A percentile compares a stretch with the other conserved stretches of the same genome.
These are phyloP conservation scores for Mychonastes homosphaera DNA, from an alignment of 139 green algal genomes.

Conservation along the genomic window DNA sequence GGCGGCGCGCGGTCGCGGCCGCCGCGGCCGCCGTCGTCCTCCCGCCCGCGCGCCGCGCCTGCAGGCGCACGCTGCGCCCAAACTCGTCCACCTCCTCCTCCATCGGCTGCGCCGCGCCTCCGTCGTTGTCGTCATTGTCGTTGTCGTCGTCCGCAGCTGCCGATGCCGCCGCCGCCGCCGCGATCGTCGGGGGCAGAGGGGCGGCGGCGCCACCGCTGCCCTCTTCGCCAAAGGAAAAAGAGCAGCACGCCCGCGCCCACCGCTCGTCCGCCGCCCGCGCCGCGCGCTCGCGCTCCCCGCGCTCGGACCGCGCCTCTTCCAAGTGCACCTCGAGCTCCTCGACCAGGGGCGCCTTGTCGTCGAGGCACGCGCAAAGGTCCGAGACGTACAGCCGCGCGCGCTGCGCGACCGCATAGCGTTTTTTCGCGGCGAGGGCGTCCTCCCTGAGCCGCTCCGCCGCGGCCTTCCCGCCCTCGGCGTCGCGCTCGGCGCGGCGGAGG, in stretches of 20 bases:
- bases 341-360: slow-evolving; percentile 68
- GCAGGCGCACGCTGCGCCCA: slow-evolving; percentile 64
- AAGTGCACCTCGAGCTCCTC: slow-evolving; percentile 32
- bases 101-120: slow-evolving; percentile 1
- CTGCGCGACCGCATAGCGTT: slow-evolving; percentile 69
- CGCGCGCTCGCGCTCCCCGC: slow-evolving; percentile 5
- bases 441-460: slow-evolving; percentile 2
- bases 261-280: slow-evolving; percentile 1
- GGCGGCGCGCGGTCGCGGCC: not conserved
- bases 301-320: slow-evolving; percentile 13
- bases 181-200: slow-evolving; percentile 20
- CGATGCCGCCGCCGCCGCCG: slow-evolving; percentile 33
- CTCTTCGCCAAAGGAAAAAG: not conserved
- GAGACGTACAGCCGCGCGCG: slow-evolving; percentile 61
- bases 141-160: slow-evolving; percentile 28
- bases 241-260: not conserved
- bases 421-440: slow-evolving; percentile 4
- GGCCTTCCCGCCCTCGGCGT: slow-evolving; percentile 12
- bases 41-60: slow-evolving; percentile 31
- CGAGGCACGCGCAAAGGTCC: slow-evolving; percentile 75
- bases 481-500: slow-evolving; percentile 17
- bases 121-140: slow-evolving; percentile 14
- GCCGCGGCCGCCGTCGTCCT: slow-evolving; percentile 6
- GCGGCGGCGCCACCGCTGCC: slow-evolving; percentile 20
- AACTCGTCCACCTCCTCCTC: slow-evolving; percentile 71